Conservation (phyloP, 352 stramenopile genomes). For the Phytopythium chamaehyphon region DNA sequence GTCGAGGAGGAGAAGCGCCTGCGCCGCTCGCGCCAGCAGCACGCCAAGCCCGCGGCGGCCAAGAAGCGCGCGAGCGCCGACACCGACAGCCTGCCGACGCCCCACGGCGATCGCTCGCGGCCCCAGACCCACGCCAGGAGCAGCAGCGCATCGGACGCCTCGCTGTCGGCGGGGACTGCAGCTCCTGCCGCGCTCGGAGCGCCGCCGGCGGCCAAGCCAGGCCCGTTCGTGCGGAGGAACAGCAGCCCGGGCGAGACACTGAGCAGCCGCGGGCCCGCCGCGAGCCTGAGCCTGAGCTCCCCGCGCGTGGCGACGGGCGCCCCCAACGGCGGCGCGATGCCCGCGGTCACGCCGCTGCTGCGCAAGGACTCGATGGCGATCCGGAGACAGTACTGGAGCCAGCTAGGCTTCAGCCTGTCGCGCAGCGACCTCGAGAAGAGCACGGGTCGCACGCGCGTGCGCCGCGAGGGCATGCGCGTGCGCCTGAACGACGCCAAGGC, state of each 20-base stretch:
- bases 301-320: constrained; percentile 8
- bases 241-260: constrained; percentile 12
- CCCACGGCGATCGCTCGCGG: constrained; percentile 20
- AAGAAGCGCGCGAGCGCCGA: constrained; percentile 45
- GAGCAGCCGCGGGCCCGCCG: constrained; percentile 5
- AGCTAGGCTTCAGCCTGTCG: constrained; percentile 76
- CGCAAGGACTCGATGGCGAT: constrained; percentile 82
- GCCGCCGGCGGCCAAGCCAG: background rate
- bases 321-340: constrained; percentile 15
- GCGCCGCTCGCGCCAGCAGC: constrained; percentile 34
- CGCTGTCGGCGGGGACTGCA: background rate
- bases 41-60: constrained; percentile 21
- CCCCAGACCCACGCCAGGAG: too few species aligned
- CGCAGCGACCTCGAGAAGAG: constrained; percentile 80
- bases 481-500: constrained; percentile 61
- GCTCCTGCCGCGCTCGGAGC: background rate
- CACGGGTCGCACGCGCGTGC: constrained; percentile 55
- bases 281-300: constrained; percentile 1
- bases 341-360: constrained; percentile 28
- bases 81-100: constrained; percentile 53
- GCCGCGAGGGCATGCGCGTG: constrained; percentile 70
- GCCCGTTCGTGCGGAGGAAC: constrained; percentile 1
- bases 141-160: too few species aligned
- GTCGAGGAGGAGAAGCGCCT: constrained; percentile 77
- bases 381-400: constrained; percentile 83